Conservation (phyloP, 2,329 filamentous ascomycete species). For the Cercospora sp. region DNA sequence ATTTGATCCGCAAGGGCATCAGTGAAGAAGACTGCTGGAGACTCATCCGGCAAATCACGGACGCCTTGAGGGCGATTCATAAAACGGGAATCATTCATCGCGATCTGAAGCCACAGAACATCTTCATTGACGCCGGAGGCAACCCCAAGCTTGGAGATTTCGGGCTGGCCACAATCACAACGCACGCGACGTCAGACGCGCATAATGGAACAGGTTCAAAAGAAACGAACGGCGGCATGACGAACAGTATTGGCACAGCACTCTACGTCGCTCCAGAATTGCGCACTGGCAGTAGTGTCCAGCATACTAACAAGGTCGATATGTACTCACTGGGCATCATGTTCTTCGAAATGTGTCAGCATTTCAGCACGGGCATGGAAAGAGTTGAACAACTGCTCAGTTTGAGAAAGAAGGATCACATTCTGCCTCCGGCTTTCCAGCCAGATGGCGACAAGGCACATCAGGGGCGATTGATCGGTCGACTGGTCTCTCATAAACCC, state of each 20-base stretch:
- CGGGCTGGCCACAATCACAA: constrained; percentile 85
- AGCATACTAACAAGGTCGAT: constrained; percentile 93
- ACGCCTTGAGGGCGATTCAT: constrained; percentile 88
- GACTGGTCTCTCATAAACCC: constrained; percentile 78
- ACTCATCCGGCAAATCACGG: constrained; percentile 84
- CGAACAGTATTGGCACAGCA: constrained; percentile 70
- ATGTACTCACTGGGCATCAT: constrained; percentile 98
- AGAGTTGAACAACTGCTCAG: constrained; percentile 65
- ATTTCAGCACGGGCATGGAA: constrained; percentile 63
- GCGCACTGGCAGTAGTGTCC: constrained; percentile 68
- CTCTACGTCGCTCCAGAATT: constrained; percentile 94
- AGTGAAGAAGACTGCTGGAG: constrained; percentile 82
- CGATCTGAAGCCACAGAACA: constrained; percentile 94
- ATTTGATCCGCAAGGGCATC: constrained; percentile 77
- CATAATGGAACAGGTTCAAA: constrained; percentile 19
- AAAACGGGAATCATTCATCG: constrained; percentile 89
- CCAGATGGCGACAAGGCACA: constrained; percentile 64
- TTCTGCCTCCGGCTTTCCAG: constrained; percentile 69
- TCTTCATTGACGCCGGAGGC: constrained; percentile 88
- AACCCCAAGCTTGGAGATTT: constrained; percentile 98
- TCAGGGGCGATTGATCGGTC: constrained; percentile 75
- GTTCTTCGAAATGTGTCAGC: constrained; percentile 93
- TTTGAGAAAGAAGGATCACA: constrained; percentile 66
- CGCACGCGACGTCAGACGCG: constrained; percentile 64
- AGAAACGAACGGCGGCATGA: constrained; percentile 59